Conservation (phyloP, 768 basidiomycete genomes). For the Rhodotorula paludigena region DNA sequence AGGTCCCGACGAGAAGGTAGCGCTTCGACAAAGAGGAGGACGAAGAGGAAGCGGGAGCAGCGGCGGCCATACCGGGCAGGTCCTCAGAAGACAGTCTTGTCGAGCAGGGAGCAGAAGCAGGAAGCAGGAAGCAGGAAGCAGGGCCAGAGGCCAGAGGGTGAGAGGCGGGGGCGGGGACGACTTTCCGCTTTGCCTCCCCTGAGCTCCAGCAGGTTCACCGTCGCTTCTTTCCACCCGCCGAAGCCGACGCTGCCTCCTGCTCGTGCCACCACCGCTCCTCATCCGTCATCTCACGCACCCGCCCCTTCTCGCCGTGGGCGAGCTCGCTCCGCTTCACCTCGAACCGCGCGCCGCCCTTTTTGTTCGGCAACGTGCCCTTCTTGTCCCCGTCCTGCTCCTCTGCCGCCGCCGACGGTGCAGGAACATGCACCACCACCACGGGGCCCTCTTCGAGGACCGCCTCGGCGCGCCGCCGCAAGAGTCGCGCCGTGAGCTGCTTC, state of each 20-base stretch:
- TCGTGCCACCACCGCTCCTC: slow-evolving; percentile 11
- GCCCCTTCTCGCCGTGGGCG: neutral
- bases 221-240: neutral
- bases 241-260: neutral
- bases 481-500: slow-evolving; percentile 15
- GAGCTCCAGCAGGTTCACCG: no score
- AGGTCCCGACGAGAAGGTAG: slow-evolving; percentile 41
- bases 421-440: neutral
- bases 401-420: neutral
- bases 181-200: no score
- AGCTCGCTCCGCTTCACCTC: neutral
- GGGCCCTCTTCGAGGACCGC: slow-evolving; percentile 11
- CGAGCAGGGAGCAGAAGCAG: neutral
- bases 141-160: neutral
- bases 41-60: no score
- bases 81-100: no score
- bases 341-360: neutral
- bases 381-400: neutral
- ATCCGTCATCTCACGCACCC: neutral
- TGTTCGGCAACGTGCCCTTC: no score
- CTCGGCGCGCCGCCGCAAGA: slow-evolving; percentile 5
- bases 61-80: no score
- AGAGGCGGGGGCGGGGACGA: no score
- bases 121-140: neutral
- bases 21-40: slow-evolving; percentile 11